Base-by-base conservation (phyloP, 106 monocot species). In the Dendrobium chrysotoxum region DNA sequence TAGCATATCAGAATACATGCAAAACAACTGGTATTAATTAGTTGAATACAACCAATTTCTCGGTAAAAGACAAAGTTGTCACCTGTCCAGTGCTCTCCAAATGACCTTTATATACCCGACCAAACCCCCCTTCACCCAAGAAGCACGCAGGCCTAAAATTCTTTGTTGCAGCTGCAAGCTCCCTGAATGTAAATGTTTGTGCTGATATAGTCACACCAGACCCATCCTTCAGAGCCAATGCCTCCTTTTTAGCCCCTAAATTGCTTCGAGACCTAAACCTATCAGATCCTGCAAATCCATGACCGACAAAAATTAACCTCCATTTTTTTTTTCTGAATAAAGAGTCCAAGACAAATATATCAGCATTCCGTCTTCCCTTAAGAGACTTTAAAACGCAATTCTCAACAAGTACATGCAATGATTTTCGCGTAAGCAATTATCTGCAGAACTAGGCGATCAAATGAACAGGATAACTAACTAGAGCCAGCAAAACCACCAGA, bases 71-170 rank as follows among this genome's bases (percentile, higher is more conserved):
- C 15, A 70, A 70, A 74, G 39, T 16, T 76, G 25, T 28, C 81
- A 89, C 89, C 86, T 89, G 89, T 53, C 89, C 89, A 4, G 83
- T 88, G 78, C 58, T 84, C 8, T 83, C 81, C 40, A 89, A 45
- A n/a, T 75, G 77, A 12, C 89, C 89, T 84, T 81, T 89, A 79
- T 89, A 89, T 26, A 89, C 89, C 0, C 83, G 81, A 4, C 89
- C 89, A 41, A 89, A 89, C 4, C 89, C 89, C 61, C 89, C 89
- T 86, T 89, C 86, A 35, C 89, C 89, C 7, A 89, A 42, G 45
- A 89, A 86, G 57, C 76, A 86, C 25, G 84, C 89, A 28, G 78
- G 68, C 47, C 53, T 86, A 65, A 89, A 89, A 65, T 86, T 86
- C 64, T 79, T 78, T 11, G 89, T 86, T 53, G 86, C 89, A 18